These are phyloP conservation scores for Ceratobasidium sp. DNA, from an alignment of 1,284 basidiomycete species.

Conservation along the genomic window DNA sequence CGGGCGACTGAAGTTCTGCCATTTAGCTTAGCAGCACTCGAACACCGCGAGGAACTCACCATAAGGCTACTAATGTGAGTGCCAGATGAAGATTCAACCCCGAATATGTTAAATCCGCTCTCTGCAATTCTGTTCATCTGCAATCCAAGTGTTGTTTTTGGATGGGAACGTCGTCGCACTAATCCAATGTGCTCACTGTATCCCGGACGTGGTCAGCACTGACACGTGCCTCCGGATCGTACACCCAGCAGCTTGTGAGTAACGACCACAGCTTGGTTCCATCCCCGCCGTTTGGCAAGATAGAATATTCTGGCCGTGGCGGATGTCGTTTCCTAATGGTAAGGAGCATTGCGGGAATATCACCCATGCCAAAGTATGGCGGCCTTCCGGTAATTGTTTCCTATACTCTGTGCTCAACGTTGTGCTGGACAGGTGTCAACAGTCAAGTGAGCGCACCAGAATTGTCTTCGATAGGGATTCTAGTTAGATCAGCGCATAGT, in stretches of 20 bases:
- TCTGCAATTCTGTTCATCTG: too few relatives aligned
- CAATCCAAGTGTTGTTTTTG: neutral
- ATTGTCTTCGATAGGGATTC: neutral
- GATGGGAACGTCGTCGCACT: neutral
- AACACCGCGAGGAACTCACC: too few relatives aligned
- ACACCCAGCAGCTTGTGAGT: constrained; percentile 9
- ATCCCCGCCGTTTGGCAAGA: neutral
- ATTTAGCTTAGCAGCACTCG: too few relatives aligned
- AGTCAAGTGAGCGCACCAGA: neutral
- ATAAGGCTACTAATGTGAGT: too few relatives aligned
- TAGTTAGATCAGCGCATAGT: too few relatives aligned
- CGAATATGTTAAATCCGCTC: too few relatives aligned
- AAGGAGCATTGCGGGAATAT: neutral
- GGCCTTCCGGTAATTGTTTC: constrained; percentile 2
- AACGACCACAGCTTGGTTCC: constrained; percentile 13
- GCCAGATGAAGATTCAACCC: too few relatives aligned
- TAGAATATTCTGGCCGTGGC: neutral
- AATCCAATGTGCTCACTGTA: neutral
- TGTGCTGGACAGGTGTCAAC: neutral
- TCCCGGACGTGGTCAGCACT: neutral
- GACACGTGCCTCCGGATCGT: neutral
- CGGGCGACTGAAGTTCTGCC: too few relatives aligned
- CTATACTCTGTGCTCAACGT: neutral
- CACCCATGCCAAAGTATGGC: constrained; percentile 1
- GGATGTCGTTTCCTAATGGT: neutral